phyloP scores from a whole-genome alignment of 129 eudicot species.

The Mikania micrantha region DNA sequence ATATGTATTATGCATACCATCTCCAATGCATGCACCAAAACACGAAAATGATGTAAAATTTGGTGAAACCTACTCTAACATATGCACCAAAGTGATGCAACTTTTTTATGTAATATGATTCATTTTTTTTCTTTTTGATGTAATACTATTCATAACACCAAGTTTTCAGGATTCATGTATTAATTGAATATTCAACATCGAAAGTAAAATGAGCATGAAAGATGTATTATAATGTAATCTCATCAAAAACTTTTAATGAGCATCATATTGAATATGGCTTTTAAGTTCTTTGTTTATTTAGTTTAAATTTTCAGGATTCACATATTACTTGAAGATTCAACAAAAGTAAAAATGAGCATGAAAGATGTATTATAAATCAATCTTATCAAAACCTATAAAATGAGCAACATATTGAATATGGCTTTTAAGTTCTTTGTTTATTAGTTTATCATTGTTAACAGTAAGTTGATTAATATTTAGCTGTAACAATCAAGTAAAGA shows the following conservation, averaged over 20 bases:
- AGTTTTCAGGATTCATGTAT: background rate
- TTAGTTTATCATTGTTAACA: background rate
- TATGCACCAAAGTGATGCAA: background rate
- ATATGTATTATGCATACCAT: background rate
- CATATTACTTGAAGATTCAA: background rate
- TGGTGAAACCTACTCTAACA: background rate
- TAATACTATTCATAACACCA: background rate
- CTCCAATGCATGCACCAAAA: background rate
- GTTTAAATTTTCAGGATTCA: background rate
- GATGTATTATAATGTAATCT: background rate
- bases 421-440: background rate
- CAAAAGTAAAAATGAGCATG: background rate
- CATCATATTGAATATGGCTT: background rate
- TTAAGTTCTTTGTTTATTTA: background rate
- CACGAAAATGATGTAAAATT: background rate
- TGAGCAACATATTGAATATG: background rate
- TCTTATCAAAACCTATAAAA: background rate
- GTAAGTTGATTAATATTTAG: background rate
- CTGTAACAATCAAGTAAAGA: background rate
- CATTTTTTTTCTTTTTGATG: too few species aligned
- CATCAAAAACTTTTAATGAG: background rate
- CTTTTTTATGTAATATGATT: background rate
- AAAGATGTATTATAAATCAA: background rate
- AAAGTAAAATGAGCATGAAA: background rate
- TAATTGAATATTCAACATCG: background rate